These are phyloP conservation scores for Ephemerocybe angulata DNA, from an alignment of 768 basidiomycete species.

Conservation along the genomic window DNA sequence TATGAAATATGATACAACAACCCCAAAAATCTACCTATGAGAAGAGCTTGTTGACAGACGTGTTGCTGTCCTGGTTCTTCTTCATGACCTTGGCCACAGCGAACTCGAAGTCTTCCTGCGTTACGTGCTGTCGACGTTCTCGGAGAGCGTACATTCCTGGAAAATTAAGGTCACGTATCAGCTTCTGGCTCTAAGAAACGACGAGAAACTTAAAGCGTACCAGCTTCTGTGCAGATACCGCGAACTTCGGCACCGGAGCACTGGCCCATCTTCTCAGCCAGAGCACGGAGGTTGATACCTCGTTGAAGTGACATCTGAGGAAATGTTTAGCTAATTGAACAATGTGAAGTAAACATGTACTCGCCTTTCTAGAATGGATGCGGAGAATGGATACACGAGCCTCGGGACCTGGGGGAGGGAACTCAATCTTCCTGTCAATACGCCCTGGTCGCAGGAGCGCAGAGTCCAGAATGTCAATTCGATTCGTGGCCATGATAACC, in stretches of 20 bases:
- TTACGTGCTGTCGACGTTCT: conserved; percentile 94
- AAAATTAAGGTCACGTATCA: not conserved
- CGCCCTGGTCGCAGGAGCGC: conserved; percentile 91
- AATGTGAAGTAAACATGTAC: conserved; percentile 9
- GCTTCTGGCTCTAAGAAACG: not conserved
- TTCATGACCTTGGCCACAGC: conserved; percentile 95
- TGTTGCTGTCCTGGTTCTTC: conserved; percentile 95
- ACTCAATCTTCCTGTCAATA: conserved; percentile 96
- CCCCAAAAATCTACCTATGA: conserved; percentile 43
- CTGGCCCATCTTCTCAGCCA: conserved; percentile 99
- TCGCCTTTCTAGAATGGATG: conserved; percentile 91
- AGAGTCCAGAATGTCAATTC: conserved; percentile 94
- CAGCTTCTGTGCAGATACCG: conserved; percentile 97
- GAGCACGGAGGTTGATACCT: conserved; percentile 91
- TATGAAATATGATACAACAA: conserved; percentile 12
- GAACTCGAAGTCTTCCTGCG: conserved; percentile 98
- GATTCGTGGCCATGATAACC: conserved; percentile 94
- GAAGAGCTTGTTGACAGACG: conserved; percentile 92
- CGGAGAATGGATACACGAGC: conserved; percentile 95
- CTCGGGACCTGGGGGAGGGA: conserved; percentile 96
- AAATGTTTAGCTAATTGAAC: not conserved
- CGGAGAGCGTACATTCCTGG: conserved; percentile 94
- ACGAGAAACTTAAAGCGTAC: conserved; percentile 35
- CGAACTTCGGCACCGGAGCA: conserved; percentile 97
- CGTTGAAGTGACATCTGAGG: conserved; percentile 92